A percentile compares a stretch with the other conserved stretches of the same genome.
phyloP scores from a whole-genome alignment of 2,329 filamentous ascomycete genomes.

The Cladosporium sp. region DNA sequence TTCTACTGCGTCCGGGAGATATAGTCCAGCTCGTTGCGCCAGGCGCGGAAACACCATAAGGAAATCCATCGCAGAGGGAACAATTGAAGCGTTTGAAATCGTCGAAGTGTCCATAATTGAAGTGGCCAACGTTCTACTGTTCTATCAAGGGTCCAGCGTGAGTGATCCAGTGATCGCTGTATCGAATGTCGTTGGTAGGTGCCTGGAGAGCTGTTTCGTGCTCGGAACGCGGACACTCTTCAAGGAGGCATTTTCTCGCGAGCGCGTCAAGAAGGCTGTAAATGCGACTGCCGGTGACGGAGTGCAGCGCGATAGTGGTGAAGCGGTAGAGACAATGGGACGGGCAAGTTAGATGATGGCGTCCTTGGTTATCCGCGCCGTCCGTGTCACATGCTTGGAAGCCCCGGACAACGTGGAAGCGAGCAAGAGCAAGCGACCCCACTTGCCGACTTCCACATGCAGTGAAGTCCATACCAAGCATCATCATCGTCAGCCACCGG shows the following conservation, averaged over 20 bases:
- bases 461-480: slow-evolving; percentile 7
- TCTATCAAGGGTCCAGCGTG: neutral
- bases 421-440: slow-evolving; percentile 1
- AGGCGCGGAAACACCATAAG: slow-evolving; percentile 70
- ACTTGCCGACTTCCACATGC: slow-evolving; percentile 2
- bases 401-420: neutral
- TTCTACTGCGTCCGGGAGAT: slow-evolving; percentile 62
- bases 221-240: slow-evolving; percentile 3
- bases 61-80: slow-evolving; percentile 67
- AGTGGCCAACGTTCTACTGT: neutral
- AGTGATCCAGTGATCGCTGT: neutral
- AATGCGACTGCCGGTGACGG: neutral
- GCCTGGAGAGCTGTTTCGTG: slow-evolving; percentile 10
- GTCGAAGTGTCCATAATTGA: slow-evolving; percentile 10
- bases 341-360: neutral
- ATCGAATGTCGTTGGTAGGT: neutral
- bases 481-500: neutral
- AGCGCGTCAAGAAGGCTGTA: neutral
- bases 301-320: neutral
- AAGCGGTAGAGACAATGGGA: neutral
- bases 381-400: slow-evolving; percentile 6
- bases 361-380: neutral
- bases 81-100: slow-evolving; percentile 35
- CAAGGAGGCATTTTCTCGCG: slow-evolving; percentile 13
- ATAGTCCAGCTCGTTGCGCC: slow-evolving; percentile 65